Evolutionary conservation across 2,329 filamentous ascomycete species (phyloP).

Genomic region (Thielaviopsis musarum): DNA sequence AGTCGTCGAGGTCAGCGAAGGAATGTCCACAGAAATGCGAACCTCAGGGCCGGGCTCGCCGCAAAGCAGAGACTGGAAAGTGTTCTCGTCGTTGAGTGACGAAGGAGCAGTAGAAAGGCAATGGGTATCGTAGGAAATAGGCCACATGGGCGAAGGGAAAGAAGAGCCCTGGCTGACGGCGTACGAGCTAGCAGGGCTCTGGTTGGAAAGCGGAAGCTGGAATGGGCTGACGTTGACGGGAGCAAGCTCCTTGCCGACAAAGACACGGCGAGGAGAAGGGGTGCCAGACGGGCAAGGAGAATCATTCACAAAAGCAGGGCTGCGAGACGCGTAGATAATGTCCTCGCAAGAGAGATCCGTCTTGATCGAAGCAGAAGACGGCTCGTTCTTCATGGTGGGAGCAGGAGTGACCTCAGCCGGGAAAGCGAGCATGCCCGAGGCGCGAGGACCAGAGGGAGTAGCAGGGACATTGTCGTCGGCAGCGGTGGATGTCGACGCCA

Average conservation of each 20-base stretch:
- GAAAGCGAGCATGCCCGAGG: slow-evolving; percentile 4
- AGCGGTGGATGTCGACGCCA: slow-evolving; percentile 9
- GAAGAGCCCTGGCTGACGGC: slow-evolving; percentile 49
- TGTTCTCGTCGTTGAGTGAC: slow-evolving; percentile 53
- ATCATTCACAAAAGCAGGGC: slow-evolving; percentile 13
- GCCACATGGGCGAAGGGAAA: slow-evolving; percentile 51
- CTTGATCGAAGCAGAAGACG: slow-evolving; percentile 32
- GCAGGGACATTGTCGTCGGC: slow-evolving; percentile 11
- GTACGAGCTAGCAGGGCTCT: slow-evolving; percentile 44
- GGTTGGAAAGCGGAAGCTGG: slow-evolving; percentile 26
- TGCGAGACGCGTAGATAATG: slow-evolving; percentile 25
- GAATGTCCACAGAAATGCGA: slow-evolving; percentile 55
- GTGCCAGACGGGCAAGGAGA: slow-evolving; percentile 24
- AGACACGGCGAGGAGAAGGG: slow-evolving; percentile 27
- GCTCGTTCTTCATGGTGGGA: slow-evolving; percentile 26
- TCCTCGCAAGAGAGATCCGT: slow-evolving; percentile 22
- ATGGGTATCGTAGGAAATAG: slow-evolving; percentile 53
- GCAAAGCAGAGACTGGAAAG: slow-evolving; percentile 52
- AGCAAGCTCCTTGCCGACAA: slow-evolving; percentile 28
- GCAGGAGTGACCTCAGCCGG: slow-evolving; percentile 1
- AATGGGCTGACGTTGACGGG: slow-evolving; percentile 34
- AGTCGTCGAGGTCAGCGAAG: slow-evolving; percentile 57
- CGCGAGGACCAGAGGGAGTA: slow-evolving; percentile 10
- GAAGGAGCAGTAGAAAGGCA: slow-evolving; percentile 61
- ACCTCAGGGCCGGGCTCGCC: slow-evolving; percentile 59